Evolutionary conservation across 2,329 filamentous ascomycete genomes (phyloP).

Genomic region (Aspergillus ochraceoroseus): DNA sequence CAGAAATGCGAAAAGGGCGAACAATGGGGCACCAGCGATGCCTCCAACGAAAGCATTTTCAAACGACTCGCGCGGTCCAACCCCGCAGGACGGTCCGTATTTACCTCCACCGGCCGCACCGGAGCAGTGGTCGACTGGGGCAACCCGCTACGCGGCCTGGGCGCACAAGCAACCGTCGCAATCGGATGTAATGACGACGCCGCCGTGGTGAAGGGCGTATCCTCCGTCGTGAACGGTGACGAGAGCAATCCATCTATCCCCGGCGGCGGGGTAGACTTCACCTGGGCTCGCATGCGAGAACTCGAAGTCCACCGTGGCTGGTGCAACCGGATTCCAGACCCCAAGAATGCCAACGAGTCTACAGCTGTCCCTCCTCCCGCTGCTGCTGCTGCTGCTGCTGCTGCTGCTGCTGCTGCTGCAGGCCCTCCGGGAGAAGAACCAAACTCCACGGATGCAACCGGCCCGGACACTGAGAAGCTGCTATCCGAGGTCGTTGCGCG

Average conservation of each 20-base stretch:
- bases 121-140: constrained; percentile 81
- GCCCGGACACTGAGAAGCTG: too few species aligned
- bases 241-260: constrained; percentile 43
- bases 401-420: background rate
- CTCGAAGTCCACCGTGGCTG: constrained; percentile 58
- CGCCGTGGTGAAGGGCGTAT: constrained; percentile 54
- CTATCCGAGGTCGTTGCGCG: constrained; percentile 47
- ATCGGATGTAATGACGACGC: constrained; percentile 56
- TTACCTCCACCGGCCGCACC: constrained; percentile 27
- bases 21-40: constrained; percentile 74
- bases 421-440: background rate
- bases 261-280: constrained; percentile 55
- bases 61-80: constrained; percentile 64
- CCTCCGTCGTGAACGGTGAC: constrained; percentile 50
- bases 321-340: constrained; percentile 50
- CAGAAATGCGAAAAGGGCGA: constrained; percentile 94
- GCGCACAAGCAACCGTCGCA: constrained; percentile 51
- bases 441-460: too few species aligned
- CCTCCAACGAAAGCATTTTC: constrained; percentile 82
- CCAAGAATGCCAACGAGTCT: constrained; percentile 42
- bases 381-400: constrained; percentile 14
- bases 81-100: constrained; percentile 37
- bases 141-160: constrained; percentile 61
- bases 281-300: constrained; percentile 59
- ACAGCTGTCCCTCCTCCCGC: constrained; percentile 26